Conservation (phyloP, 441 rosid species). For the Syzygium malaccense region DNA sequence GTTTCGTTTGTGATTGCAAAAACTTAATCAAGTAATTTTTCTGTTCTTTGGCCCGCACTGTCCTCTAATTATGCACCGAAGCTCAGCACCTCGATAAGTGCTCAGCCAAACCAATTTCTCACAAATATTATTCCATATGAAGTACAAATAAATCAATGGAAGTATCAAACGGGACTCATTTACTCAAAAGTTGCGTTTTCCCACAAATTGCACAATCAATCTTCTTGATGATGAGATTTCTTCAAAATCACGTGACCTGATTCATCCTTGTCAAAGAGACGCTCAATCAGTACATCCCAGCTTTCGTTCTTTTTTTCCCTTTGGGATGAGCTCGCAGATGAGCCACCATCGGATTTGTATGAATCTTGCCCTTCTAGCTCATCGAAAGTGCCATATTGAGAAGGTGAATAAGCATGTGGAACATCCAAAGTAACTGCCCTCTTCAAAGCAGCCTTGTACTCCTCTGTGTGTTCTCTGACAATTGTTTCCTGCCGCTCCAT, state of each 20-base stretch:
- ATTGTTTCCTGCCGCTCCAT: constrained; percentile 85
- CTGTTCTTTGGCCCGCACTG: background rate
- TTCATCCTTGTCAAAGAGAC: constrained; percentile 64
- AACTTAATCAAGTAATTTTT: background rate
- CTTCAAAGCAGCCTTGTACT: constrained; percentile 74
- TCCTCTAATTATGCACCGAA: background rate
- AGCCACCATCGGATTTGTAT: constrained; percentile 21
- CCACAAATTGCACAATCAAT: constrained; percentile 3
- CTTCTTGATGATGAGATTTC: constrained; percentile 23
- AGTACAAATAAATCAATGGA: constrained; percentile 22
- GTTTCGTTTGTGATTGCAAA: background rate
- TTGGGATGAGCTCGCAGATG: constrained; percentile 24
- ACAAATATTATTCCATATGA: background rate
- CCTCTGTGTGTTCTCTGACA: constrained; percentile 60
- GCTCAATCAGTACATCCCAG: constrained; percentile 74
- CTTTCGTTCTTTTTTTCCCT: constrained; percentile 30
- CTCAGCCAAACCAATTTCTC: background rate
- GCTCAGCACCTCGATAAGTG: background rate
- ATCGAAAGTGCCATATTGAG: constrained; percentile 74
- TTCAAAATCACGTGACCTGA: constrained; percentile 49
- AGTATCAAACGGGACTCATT: background rate
- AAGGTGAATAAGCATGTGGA: constrained; percentile 63
- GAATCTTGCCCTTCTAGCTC: constrained; percentile 29
- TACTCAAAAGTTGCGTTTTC: background rate
- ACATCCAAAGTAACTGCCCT: constrained; percentile 74